Evolutionary conservation across 176 grass and related monocot genomes (phyloP), one percentile per base, ranked within the genome.

Genomic region (Saccharum officinarum): DNA sequence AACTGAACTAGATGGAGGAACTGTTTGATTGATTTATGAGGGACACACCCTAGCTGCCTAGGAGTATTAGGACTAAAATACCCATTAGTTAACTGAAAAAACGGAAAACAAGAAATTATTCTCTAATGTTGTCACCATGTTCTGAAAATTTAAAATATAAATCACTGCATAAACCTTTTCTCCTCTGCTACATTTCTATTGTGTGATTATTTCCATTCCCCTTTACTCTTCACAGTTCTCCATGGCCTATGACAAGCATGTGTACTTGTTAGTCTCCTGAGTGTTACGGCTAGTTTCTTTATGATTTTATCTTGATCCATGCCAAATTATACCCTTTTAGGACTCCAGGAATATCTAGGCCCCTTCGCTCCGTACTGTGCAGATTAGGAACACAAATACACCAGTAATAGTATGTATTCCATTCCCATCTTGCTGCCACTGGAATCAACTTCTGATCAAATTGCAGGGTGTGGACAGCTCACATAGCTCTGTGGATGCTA

Each of bases 401-500:
- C 18, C 61, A 50, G 34, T 60, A 46, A 55, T 7, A 50, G 6
- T 13, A 57, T 14, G 45, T 46, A 18, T 61, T 61, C 55, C 9
- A 61, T 2, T 76, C 65, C 15, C 10, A 41, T 44, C 14, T 59
- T 59, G 23, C 8, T 45, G 8, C 26, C 26, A 22, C 13, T 68
- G n/a, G 31, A 26, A 78, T 59, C 57, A 70, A 41, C 69, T 85
- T 82, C 30, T 20, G 54, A 15, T 52, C 8, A 8, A 46, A 38
- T 80, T 82, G 23, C 89, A 98, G 95, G 95, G 95, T 1, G 91
- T 62, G 0, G 91, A 98, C 64, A 98, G 93, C 79, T 82, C 80
- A 39, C 93, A 95, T 59, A 86, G 90, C 15, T 95, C 96, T 5
- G 17, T 72, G 16, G 93, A 95, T 5, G 93, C 96, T 13, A 25